A percentile compares a stretch with the other conserved stretches of the same genome.
phyloP scores from a whole-genome alignment of 2,329 filamentous ascomycete species.

The Ilyonectria destructans region DNA sequence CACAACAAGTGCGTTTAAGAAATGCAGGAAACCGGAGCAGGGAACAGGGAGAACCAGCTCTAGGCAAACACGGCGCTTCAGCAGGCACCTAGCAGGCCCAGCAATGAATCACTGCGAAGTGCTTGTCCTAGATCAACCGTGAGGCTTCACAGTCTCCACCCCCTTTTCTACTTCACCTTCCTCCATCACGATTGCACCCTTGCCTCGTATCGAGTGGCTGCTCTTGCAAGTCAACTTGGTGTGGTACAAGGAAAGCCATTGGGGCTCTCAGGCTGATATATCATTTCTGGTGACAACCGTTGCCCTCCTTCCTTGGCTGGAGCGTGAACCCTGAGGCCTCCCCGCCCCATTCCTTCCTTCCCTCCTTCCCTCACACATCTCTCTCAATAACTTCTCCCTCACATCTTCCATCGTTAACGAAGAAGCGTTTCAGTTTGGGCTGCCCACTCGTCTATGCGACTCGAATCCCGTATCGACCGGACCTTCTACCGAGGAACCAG shows the following conservation, averaged over 20 bases:
- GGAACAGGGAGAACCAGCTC: neutral
- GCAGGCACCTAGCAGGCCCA: neutral
- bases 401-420: neutral
- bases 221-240: neutral
- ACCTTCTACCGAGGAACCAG: neutral
- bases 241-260: neutral
- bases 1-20: neutral
- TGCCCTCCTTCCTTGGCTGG: neutral
- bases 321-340: constrained; percentile 1
- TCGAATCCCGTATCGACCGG: neutral
- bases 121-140: constrained; percentile 4
- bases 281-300: neutral
- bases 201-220: neutral
- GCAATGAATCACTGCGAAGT: constrained; percentile 34
- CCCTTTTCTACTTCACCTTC: constrained; percentile 19
- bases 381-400: neutral
- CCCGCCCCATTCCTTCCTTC: neutral
- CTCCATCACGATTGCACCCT: neutral
- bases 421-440: neutral
- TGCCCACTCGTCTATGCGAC: neutral
- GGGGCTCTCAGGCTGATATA: neutral
- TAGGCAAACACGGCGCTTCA: neutral
- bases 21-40: neutral
- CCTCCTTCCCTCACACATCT: neutral
- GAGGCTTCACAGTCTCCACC: neutral